Base-by-base conservation (phyloP, 1,284 basidiomycete species). In the Phellinidium pouzarii region DNA sequence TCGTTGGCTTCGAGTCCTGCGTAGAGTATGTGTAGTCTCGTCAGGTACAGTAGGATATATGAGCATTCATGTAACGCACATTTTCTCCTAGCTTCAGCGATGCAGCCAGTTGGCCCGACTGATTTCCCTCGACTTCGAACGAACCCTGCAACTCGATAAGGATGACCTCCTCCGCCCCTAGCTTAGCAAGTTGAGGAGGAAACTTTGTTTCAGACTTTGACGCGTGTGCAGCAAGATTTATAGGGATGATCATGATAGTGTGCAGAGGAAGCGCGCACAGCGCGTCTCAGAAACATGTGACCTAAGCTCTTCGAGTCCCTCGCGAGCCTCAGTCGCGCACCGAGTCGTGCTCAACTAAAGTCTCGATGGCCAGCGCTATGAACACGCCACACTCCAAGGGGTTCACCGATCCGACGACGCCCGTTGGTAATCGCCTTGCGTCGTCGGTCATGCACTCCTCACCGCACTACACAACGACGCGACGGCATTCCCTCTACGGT, bases 401-500 rank as follows among this genome's bases (percentile, higher is more conserved):
- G 12, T 41, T 44, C 2, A 20, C 48, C 7, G 54, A 58, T 6
- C 59, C 59, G 8, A 29, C 58, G 31, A 60, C 59, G 19, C 59
- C 59, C 1, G 50, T 51, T 3, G 42, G 44, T 20, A 47, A 12
- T 23, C 48, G 55, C 8, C 36, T 56, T 19, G 47, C 40, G 5
- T 48, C 52, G 12, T 46, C 47, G n/a, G 38, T 42, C 20, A 65
- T 84, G 1, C 83, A 87, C 55, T 68, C 85, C 0, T 88, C 86
- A 12, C 87, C 86, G 0, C 85, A 88, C 59, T 89, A 89, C 64
- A 68, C 79, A 9, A 89, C 87, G 4, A 87, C 85, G 1, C 74
- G 87, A 41, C 73, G 88, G 57, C 82, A 87, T 68, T 84, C 85
- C 26, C 71, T 92, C 3, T 91, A 93, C 67, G 91, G 90, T 45